phyloP scores from a whole-genome alignment of 2,329 filamentous ascomycete species.

The Clonostachys solani region DNA sequence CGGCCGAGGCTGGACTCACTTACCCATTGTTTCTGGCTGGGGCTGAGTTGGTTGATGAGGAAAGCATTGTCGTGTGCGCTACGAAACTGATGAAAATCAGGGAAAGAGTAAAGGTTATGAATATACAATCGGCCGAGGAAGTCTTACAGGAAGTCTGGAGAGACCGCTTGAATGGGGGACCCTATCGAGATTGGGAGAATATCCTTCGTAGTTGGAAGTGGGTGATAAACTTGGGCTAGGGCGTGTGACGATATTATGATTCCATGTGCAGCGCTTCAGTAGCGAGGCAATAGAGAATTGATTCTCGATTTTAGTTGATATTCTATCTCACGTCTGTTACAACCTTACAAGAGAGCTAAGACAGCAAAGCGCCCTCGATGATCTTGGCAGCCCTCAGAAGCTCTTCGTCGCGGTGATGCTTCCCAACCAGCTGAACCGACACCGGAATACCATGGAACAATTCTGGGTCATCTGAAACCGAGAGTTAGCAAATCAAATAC shows the following conservation, averaged over 20 bases:
- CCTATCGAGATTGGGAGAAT: background rate
- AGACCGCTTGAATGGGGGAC: constrained; percentile 1
- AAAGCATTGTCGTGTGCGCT: background rate
- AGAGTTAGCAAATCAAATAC: background rate
- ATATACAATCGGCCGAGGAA: constrained; percentile 3
- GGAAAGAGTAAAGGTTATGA: constrained; percentile 3
- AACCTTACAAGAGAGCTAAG: no score
- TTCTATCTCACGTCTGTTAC: no score
- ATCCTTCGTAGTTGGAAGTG: background rate
- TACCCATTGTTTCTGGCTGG: background rate
- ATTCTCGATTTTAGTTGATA: no score
- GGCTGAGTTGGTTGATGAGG: background rate
- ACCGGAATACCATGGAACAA: constrained; percentile 8
- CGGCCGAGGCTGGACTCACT: background rate
- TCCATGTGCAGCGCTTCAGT: no score
- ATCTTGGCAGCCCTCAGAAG: constrained; percentile 6
- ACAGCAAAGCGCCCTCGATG: background rate
- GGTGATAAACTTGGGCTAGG: background rate
- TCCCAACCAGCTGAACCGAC: constrained; percentile 13
- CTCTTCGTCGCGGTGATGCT: constrained; percentile 12
- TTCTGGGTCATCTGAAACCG: constrained; percentile 1
- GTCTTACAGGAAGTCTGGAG: constrained; percentile 4
- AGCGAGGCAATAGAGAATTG: no score
- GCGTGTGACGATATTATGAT: no score
- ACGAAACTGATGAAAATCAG: background rate